Percentiles rank a stretch among this genome's conserved stretches.
Conservation (phyloP, 148 eudicot species). For the Cornus kousa region DNA sequence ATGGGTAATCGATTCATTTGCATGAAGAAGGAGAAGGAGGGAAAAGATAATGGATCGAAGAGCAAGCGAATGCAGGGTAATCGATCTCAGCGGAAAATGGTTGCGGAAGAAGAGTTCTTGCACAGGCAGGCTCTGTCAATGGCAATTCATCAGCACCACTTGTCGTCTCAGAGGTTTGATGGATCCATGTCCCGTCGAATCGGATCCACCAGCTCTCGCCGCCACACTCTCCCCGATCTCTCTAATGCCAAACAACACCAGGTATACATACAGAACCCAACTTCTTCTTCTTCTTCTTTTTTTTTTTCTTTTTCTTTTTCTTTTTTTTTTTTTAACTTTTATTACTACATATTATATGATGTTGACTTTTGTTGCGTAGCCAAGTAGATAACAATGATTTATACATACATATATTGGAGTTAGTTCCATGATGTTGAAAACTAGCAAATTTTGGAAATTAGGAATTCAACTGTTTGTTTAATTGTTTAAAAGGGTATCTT, state of each 20-base stretch:
- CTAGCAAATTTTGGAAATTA: neutral
- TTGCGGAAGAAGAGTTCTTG: constrained; percentile 72
- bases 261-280: no score
- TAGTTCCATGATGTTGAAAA: neutral
- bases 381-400: neutral
- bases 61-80: constrained; percentile 40
- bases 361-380: neutral
- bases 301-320: no score
- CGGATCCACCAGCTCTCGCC: constrained; percentile 65
- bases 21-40: constrained; percentile 59
- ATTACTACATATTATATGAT: no score
- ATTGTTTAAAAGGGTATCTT: neutral
- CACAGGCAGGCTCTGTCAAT: constrained; percentile 82
- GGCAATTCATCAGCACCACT: constrained; percentile 87
- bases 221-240: constrained; percentile 56
- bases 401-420: neutral
- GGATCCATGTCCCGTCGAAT: constrained; percentile 84
- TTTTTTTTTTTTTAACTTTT: no score
- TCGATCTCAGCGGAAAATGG: constrained; percentile 53
- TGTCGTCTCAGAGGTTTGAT: constrained; percentile 90
- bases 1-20: constrained; percentile 78
- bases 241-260: constrained; percentile 47
- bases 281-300: no score
- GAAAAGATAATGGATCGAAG: constrained; percentile 29
- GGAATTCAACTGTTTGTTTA: neutral